These are phyloP conservation scores for Pythium aquatile DNA, from an alignment of 352 stramenopile genomes.

Conservation along the genomic window DNA sequence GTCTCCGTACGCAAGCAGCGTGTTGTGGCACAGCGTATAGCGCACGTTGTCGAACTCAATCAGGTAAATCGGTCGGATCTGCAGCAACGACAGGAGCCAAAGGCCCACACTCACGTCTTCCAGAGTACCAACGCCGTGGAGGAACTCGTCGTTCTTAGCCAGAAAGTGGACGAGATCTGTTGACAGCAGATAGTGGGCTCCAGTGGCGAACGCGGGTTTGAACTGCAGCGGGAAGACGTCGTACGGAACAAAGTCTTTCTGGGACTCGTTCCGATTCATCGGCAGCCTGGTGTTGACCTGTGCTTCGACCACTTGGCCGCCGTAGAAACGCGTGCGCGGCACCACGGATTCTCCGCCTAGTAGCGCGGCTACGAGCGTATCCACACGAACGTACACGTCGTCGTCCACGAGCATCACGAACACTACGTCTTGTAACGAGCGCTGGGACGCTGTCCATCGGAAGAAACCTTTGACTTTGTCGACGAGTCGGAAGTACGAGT, in stretches of 20 bases:
- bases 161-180: slow-evolving; percentile 32
- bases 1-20: slow-evolving; percentile 42
- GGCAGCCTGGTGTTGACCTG: slow-evolving; percentile 18
- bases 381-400: slow-evolving; percentile 33
- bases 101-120: slow-evolving; percentile 52
- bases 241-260: slow-evolving; percentile 24
- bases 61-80: slow-evolving; percentile 38
- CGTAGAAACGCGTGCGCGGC: slow-evolving; percentile 24
- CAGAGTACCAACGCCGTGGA: slow-evolving; percentile 18
- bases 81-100: slow-evolving; percentile 37
- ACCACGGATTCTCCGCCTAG: background rate
- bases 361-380: background rate
- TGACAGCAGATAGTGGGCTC: slow-evolving; percentile 35
- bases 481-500: slow-evolving; percentile 46
- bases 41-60: slow-evolving; percentile 41
- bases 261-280: slow-evolving; percentile 3
- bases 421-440: background rate
- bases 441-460: background rate
- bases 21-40: slow-evolving; percentile 29
- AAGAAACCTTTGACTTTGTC: slow-evolving; percentile 54
- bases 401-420: slow-evolving; percentile 53
- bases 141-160: slow-evolving; percentile 12
- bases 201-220: slow-evolving; percentile 33
- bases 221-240: slow-evolving; percentile 4
- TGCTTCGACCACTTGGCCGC: slow-evolving; percentile 30